These are phyloP conservation scores for Apiospora aurea DNA, from an alignment of 2,329 filamentous ascomycete species.

Conservation along the genomic window DNA sequence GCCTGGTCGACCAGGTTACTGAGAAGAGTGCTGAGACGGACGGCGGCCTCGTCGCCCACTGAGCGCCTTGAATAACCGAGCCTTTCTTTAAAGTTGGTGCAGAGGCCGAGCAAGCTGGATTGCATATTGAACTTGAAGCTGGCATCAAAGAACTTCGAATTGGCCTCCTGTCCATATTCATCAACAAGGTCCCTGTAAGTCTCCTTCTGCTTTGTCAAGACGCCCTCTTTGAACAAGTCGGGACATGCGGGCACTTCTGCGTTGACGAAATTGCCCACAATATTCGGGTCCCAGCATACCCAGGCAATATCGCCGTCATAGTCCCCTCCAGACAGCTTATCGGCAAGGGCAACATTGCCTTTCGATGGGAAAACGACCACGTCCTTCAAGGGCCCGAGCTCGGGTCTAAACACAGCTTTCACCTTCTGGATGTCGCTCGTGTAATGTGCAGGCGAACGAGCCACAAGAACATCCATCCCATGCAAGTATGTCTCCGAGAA, in stretches of 20 bases:
- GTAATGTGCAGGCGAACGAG: conserved; percentile 73
- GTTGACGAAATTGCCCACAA: conserved; percentile 73
- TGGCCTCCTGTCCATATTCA: conserved; percentile 32
- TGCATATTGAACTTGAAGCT: conserved; percentile 66
- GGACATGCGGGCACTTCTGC: conserved; percentile 54
- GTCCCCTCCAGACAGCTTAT: conserved; percentile 78
- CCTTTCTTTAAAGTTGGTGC: conserved; percentile 69
- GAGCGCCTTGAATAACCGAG: conserved; percentile 65
- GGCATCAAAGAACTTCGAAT: conserved; percentile 56
- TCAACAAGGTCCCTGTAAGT: conserved; percentile 54
- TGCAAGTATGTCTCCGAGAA: conserved; percentile 62
- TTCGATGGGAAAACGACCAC: conserved; percentile 78
- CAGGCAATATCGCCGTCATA: conserved; percentile 84
- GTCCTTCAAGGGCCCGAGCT: conserved; percentile 74
- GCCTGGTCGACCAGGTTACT: conserved; percentile 63
- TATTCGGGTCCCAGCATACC: conserved; percentile 74
- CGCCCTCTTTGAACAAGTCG: conserved; percentile 55
- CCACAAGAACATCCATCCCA: conserved; percentile 68
- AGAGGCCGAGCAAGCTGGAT: conserved; percentile 65
- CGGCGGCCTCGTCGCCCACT: conserved; percentile 53
- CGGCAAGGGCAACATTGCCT: conserved; percentile 69
- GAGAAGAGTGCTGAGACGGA: conserved; percentile 59
- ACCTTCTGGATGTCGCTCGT: conserved; percentile 77
- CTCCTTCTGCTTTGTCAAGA: conserved; percentile 56
- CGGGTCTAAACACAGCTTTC: conserved; percentile 61